phyloP scores from a whole-genome alignment of 2,329 filamentous ascomycete species.

The Talaromyces albobiverticillius region DNA sequence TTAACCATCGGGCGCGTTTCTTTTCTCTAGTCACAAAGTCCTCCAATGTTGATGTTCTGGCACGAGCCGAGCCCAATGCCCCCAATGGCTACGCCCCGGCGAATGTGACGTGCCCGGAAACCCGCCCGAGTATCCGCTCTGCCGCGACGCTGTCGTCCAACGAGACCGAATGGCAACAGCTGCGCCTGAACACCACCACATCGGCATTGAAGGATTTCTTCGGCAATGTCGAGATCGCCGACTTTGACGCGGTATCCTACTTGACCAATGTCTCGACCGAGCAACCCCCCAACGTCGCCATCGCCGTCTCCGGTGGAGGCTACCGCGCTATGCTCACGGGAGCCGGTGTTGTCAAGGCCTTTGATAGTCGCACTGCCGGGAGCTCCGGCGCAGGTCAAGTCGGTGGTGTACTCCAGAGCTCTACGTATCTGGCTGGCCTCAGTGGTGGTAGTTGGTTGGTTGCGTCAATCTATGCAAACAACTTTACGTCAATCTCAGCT shows the following conservation, averaged over 20 bases:
- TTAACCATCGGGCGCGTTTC: no score
- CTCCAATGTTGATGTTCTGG: neutral
- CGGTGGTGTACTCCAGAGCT: slow-evolving; percentile 74
- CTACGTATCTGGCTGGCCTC: slow-evolving; percentile 77
- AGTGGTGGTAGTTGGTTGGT: slow-evolving; percentile 84
- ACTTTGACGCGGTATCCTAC: slow-evolving; percentile 70
- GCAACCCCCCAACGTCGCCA: slow-evolving; percentile 64
- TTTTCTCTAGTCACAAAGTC: no score
- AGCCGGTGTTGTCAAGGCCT: slow-evolving; percentile 76
- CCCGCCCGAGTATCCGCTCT: slow-evolving; percentile 65
- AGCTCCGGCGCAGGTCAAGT: slow-evolving; percentile 64
- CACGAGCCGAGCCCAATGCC: slow-evolving; percentile 52
- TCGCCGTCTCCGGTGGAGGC: slow-evolving; percentile 79
- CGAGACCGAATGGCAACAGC: slow-evolving; percentile 71
- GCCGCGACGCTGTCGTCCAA: slow-evolving; percentile 62
- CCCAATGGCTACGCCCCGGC: slow-evolving; percentile 70
- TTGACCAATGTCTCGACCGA: slow-evolving; percentile 59
- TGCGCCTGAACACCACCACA: slow-evolving; percentile 70
- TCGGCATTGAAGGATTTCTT: slow-evolving; percentile 71
- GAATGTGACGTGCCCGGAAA: slow-evolving; percentile 64
- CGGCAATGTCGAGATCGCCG: slow-evolving; percentile 65
- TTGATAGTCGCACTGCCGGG: slow-evolving; percentile 68
- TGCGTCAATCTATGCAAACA: slow-evolving; percentile 73
- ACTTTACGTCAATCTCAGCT: slow-evolving; percentile 67
- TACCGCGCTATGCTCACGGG: slow-evolving; percentile 82